phyloP scores from a whole-genome alignment of 768 basidiomycete species.

The Phanerochaete sordida region DNA sequence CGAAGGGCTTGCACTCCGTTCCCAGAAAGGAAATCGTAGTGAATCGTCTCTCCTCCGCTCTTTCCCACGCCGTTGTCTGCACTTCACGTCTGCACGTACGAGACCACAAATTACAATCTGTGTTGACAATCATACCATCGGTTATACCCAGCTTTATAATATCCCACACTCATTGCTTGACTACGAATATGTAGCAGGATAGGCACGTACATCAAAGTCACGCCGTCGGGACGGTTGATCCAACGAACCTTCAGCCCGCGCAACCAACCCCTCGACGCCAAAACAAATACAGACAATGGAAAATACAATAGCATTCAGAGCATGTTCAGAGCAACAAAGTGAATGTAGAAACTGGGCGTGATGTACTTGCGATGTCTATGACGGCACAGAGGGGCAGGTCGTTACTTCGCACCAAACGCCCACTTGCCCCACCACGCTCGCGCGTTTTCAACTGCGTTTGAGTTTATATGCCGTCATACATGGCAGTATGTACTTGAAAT shows the following conservation, averaged over 20 bases:
- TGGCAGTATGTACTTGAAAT: background rate
- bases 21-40: background rate
- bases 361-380: background rate
- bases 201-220: no score
- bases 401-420: background rate
- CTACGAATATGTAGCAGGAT: no score
- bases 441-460: background rate
- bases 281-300: background rate
- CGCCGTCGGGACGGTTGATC: no score
- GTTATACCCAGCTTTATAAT: no score
- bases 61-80: no score
- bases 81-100: no score
- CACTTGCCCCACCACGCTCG: background rate
- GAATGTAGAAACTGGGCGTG: background rate
- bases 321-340: background rate
- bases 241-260: no score
- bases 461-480: background rate
- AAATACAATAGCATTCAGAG: background rate
- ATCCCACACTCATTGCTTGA: no score
- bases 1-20: background rate
- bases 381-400: background rate
- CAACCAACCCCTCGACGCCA: background rate
- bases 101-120: no score
- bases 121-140: no score
- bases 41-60: background rate